A percentile compares a stretch with the other conserved stretches of the same genome.
Conservation (phyloP, 176 grass and related monocot genomes). For the Oryza officinalis region DNA sequence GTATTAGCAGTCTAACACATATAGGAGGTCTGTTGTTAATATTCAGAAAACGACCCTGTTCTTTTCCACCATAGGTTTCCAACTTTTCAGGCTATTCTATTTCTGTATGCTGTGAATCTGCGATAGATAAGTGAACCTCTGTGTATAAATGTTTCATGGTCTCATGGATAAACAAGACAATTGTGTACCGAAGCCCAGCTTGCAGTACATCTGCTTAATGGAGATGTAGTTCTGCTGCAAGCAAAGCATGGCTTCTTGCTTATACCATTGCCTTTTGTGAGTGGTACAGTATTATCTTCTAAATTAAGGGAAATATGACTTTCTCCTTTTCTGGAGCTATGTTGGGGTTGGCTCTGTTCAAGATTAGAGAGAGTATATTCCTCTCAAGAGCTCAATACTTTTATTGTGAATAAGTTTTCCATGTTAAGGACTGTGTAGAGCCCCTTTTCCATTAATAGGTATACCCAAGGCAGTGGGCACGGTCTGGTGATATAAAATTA, state of each 20-base stretch:
- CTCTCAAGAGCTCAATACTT: conserved; percentile 25
- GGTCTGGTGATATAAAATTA: no score
- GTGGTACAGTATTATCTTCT: background rate
- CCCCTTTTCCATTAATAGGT: no score
- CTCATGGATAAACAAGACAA: background rate
- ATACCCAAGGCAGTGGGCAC: no score
- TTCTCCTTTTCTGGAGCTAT: conserved; percentile 11
- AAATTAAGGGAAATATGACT: background rate
- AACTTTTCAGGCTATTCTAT: background rate
- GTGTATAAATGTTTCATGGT: background rate
- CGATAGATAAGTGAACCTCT: background rate
- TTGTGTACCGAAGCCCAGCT: background rate
- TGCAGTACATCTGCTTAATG: background rate
- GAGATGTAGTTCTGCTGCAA: conserved; percentile 27
- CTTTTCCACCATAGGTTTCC: background rate
- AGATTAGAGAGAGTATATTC: background rate
- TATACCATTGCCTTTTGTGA: background rate
- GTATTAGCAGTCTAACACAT: no score
- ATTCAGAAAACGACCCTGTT: no score
- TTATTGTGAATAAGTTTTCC: conserved; percentile 25
- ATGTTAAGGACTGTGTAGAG: conserved; percentile 1
- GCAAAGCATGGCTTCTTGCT: background rate
- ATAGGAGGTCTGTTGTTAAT: no score
- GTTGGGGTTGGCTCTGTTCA: conserved; percentile 10
- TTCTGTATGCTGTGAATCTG: background rate